Evolutionary conservation across 2,329 filamentous ascomycete genomes (phyloP), one percentile per base, ranked within the genome.

Genomic region (Huntiella moniliformis): DNA sequence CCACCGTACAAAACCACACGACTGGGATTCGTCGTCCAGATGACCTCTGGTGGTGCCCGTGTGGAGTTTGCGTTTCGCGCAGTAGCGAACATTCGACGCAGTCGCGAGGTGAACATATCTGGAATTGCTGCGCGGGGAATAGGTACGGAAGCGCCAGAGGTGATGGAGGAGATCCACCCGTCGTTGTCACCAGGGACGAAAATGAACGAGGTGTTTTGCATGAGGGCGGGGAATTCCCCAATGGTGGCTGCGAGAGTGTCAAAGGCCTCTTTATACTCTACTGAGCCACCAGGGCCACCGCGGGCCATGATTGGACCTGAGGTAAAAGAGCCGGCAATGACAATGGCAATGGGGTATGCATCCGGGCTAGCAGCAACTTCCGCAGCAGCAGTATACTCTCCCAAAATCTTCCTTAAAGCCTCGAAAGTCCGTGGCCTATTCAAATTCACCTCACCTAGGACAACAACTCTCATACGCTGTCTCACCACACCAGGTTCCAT

Each of bases 141-240:
- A 0, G 79, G 73, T 1, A 74, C 72, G 0, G 80, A 75, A 1
- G 82, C 79, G 3, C 84, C 84, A 2, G 77, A 79, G 1, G 75
- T 76, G 58, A 93, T 94, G 2, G 86, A 73, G 1, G 85, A 93
- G 4, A 80, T 75, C 91, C 91, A 98, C n/a, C 84, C 87, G 59
- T 98, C 91, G 58, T 95, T 93, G 62, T 96, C 88, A 28, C 91
- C 91, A 0, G 91, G 91, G 0, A 96, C 82, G 57, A 98, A 94
- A 31, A 94, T 68, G 58, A 96, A 94, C 0, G 82, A 88, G 4
- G 82, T 79, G 18, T 73, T 72, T 47, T 80, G 79, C 38, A 96
- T 71, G 11, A 98, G 70, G 1, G 73, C 69, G 3, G 85, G 84
- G 56, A 85, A 96, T 53, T 96, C 86, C 5, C 82, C 70, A 4